Evolutionary conservation across 2,329 filamentous ascomycete species (phyloP), one percentile per base, ranked within the genome.

Genomic region (Diaporthe capsici): DNA sequence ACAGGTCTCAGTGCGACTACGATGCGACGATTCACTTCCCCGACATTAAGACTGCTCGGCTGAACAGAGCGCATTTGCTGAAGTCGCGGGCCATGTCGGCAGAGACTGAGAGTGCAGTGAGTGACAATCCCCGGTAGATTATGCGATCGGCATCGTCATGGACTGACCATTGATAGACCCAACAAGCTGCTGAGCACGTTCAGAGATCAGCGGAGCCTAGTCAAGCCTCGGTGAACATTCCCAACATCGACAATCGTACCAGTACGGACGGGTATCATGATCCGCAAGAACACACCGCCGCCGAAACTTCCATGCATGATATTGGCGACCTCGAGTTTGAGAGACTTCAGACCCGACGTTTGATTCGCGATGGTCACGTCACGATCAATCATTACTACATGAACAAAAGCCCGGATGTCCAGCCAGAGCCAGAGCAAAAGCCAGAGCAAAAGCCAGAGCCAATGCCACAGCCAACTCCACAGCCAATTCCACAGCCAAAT

Each of bases 371-470:
- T 2, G 44, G 44, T 10, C 44, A 68, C 4, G 44, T 68, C 7
- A 68, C 63, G 3, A 68, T 68, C 63, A 68, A 68, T 15, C 63
- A 68, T 12, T 68, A 68, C 22, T 37, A 51, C 47, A 49, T 67
- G 25, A n/a, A n/a, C 28, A 49, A 37, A 67, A n/a, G 17, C 10
- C 25, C 61, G 0, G 61, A 65, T 1, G 61, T 28, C 15, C 39
- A 31, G 42, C n/a, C 61, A 47, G 13, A 47, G 42, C 7, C 17
- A 3, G 22, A 37, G 34, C 20, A 20, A 10, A 12, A 44, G 10
- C 39, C 60, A 10, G 8, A n/a, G 39, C 9, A 12, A 4, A 17
- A 20, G 39, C 39, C 39, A 1, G 4, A 13, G 4, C 22, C 8
- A 37, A 22, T 4, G 49, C 31, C 22, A 8, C 1, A 22, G 3